A percentile compares a stretch with the other conserved stretches of the same genome.
Evolutionary conservation across 2,329 filamentous ascomycete genomes (phyloP).

Genomic region (Pezicula carpinea): DNA sequence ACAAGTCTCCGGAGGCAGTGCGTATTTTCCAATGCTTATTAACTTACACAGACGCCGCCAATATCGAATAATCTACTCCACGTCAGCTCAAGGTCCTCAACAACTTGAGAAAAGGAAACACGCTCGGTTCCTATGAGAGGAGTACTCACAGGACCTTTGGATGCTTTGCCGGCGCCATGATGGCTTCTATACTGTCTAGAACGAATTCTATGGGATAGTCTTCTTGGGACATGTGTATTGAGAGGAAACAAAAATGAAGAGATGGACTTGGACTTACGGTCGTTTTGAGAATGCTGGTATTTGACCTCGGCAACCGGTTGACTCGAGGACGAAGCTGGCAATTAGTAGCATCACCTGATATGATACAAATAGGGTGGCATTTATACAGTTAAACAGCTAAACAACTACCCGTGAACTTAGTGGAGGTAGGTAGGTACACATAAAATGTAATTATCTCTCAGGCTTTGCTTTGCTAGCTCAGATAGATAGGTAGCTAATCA

Average conservation of each 20-base stretch:
- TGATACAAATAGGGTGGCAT: no score
- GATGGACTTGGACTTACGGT: background rate
- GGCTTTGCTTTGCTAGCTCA: no score
- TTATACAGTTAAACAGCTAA: no score
- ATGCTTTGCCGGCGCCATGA: conserved; percentile 39
- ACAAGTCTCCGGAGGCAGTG: background rate
- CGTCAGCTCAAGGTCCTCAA: conserved; percentile 6
- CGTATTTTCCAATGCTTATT: background rate
- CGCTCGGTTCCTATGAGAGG: background rate
- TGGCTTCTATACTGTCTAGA: conserved; percentile 24
- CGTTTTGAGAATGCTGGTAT: conserved; percentile 1
- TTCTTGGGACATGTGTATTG: conserved; percentile 24
- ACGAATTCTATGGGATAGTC: conserved; percentile 25
- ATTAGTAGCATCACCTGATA: no score
- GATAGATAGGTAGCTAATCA: no score
- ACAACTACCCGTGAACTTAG: no score
- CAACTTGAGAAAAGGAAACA: conserved; percentile 4
- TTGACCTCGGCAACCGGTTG: conserved; percentile 4
- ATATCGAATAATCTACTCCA: conserved; percentile 72
- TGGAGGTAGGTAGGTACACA: no score
- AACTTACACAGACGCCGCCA: conserved; percentile 89
- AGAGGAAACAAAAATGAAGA: conserved; percentile 1
- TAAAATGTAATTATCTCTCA: no score
- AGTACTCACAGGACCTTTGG: conserved; percentile 58
- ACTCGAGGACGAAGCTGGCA: no score